Base-by-base conservation (phyloP, 78 protist genomes). In the Diacronema lutheri region DNA sequence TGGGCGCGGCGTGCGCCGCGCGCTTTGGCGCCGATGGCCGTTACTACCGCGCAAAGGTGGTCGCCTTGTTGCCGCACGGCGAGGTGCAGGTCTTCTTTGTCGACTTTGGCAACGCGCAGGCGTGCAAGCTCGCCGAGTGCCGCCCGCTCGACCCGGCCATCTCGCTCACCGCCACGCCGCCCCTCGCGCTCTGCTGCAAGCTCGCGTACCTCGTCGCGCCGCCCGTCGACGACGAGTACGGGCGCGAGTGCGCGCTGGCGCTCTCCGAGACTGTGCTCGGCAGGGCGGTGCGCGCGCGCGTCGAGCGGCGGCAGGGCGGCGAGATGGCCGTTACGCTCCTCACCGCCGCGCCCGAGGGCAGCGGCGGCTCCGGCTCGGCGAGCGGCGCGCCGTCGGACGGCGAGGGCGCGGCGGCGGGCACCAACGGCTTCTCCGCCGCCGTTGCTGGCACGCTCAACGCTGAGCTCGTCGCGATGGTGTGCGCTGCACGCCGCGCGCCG, bases 31-130 rank as follows among this genome's bases (percentile, higher is more conserved):
- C 5, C 31, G 85, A 81, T 76, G 7, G 29, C 40, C 16, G 13
- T 41, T 81, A 76, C 76, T 81, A 81, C 60, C 85, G 85, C 72
- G 72, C 76, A 19, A 37, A 44, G 76, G 74, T 81, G 25, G 16
- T 13, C 21, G 3, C 50, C 16, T 7, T 44, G 16, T 44, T 7
- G 50, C 50, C 50, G 16, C 16, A 7, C 50, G 50, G 16, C 50
- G 20, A 12, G 61, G 26, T 16, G 25, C 56, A 16, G 37, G 85
- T 81, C 66, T 69, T 64, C 66, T 81, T 44, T 61, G 33, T 81
- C 76, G 85, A 81, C 60, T 81, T 46, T 41, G 85, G 85, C 65
- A 81, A 81, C 85, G 2, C 1, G 56, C 40, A 71, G 78, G 50
- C 50, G 50, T 7, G 50, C 50, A 7, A 3, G 50, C 50, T 44